Percentiles rank a stretch among this genome's conserved stretches.
Conservation (phyloP, 768 basidiomycete species). For the Lentinula detonsa region DNA sequence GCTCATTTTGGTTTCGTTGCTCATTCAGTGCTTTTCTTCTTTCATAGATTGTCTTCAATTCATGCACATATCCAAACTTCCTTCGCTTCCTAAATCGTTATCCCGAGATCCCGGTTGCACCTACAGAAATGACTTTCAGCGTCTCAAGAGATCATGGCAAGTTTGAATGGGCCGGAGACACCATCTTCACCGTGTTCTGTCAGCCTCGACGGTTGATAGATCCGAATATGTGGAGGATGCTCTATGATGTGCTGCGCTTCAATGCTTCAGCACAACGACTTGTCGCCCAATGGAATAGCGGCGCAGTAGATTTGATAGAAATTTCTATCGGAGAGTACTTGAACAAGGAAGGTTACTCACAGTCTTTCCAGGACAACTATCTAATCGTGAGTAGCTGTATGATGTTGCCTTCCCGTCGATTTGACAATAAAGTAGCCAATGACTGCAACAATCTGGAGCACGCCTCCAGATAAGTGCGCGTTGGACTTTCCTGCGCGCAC, state of each 20-base stretch:
- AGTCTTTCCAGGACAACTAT: constrained; percentile 67
- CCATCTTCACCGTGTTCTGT: constrained; percentile 57
- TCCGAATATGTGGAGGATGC: constrained; percentile 63
- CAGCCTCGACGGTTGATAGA: constrained; percentile 58
- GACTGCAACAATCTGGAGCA: constrained; percentile 80
- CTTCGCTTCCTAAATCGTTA: constrained; percentile 55
- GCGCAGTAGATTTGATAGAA: constrained; percentile 28
- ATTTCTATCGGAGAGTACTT: constrained; percentile 58
- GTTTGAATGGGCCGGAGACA: constrained; percentile 77
- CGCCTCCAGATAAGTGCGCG: constrained; percentile 62
- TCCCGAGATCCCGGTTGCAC: constrained; percentile 40
- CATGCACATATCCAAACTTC: constrained; percentile 74
- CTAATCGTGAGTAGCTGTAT: constrained; percentile 48
- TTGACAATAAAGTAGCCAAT: constrained; percentile 44
- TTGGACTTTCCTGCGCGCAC: constrained; percentile 69
- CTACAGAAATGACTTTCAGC: constrained; percentile 75
- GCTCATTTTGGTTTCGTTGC: neutral
- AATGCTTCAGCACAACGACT: constrained; percentile 59
- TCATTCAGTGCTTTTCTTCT: neutral
- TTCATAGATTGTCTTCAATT: constrained; percentile 68
- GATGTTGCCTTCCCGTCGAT: neutral
- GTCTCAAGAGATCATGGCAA: constrained; percentile 63
- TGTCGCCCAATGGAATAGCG: constrained; percentile 21
- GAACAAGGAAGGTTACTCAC: constrained; percentile 55
- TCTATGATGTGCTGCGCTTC: constrained; percentile 69